phyloP scores from a whole-genome alignment of 371 early-diverging fungal genomes.

The Conidiobolus incongruus region DNA sequence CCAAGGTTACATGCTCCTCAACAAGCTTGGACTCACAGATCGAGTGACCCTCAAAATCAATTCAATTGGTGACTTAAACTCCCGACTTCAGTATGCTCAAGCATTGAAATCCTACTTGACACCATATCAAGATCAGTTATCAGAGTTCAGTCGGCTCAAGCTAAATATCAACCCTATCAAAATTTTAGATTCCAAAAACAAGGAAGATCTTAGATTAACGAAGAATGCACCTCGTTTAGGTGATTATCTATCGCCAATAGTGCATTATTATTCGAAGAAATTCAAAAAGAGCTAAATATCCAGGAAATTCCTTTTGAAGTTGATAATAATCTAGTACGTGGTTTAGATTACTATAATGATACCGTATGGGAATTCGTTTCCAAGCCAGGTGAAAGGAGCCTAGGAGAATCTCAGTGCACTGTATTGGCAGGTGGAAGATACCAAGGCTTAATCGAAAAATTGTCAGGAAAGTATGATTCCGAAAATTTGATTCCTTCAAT shows the following conservation, averaged over 20 bases:
- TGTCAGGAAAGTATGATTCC: conserved; percentile 28
- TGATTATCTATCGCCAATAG: conserved; percentile 13
- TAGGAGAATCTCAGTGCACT: conserved; percentile 30
- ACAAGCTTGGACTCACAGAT: conserved; percentile 10
- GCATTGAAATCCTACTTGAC: conserved; percentile 16
- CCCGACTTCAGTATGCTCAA: conserved; percentile 14
- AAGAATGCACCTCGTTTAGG: conserved; percentile 12
- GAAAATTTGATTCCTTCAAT: conserved; percentile 6
- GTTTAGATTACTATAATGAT: conserved; percentile 37
- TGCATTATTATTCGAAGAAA: conserved; percentile 13
- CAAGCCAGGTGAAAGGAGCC: conserved; percentile 7
- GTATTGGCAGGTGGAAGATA: conserved; percentile 41
- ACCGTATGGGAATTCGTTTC: conserved; percentile 31
- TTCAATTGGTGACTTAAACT: conserved; percentile 20
- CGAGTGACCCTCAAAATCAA: conserved; percentile 19
- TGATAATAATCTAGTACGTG: conserved; percentile 26
- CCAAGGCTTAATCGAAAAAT: conserved; percentile 19
- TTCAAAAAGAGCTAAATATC: conserved; percentile 11
- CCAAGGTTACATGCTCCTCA: conserved; percentile 18
- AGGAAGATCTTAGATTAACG: conserved; percentile 14
- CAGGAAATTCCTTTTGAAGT: conserved; percentile 18
- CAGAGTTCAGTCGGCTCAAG: conserved; percentile 18
- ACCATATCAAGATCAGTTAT: conserved; percentile 10
- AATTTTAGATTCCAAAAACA: conserved; percentile 29
- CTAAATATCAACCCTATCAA: conserved; percentile 24